Conservation (phyloP, 1,284 basidiomycete species). For the Heterobasidion occidentale region DNA sequence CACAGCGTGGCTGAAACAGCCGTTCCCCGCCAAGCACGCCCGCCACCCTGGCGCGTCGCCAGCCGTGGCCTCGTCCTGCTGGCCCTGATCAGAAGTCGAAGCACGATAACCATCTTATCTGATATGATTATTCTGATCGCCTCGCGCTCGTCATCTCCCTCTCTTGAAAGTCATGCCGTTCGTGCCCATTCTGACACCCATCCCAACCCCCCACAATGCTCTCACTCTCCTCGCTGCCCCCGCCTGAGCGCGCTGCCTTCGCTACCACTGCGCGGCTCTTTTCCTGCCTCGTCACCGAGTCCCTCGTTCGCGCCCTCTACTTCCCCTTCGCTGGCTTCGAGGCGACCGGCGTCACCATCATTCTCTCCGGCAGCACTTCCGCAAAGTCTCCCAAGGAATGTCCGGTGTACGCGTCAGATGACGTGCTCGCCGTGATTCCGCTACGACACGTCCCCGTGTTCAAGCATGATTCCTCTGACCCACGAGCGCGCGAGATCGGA, state of each 20-base stretch:
- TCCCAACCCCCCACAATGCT: background rate
- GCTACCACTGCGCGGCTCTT: conserved; percentile 36
- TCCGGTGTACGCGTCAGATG: conserved; percentile 10
- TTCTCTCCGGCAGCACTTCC: conserved; percentile 24
- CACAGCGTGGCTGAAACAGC: too few species aligned
- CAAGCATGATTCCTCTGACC: conserved; percentile 24
- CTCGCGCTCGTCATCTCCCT: too few species aligned
- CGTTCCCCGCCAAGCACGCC: too few species aligned
- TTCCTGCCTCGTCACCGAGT: conserved; percentile 46
- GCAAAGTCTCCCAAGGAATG: conserved; percentile 12
- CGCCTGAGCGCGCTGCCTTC: conserved; percentile 31
- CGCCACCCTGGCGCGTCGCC: background rate
- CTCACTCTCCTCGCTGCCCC: conserved; percentile 16
- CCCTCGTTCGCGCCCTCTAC: conserved; percentile 36
- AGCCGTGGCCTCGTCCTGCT: background rate
- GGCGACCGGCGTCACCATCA: conserved; percentile 28
- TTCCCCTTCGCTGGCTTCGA: conserved; percentile 23
- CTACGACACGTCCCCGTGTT: conserved; percentile 36
- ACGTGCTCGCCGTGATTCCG: conserved; percentile 35
- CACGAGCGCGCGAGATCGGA: conserved; percentile 22
- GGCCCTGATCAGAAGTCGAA: background rate
- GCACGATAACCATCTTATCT: background rate
- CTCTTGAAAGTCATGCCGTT: background rate
- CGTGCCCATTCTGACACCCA: background rate
- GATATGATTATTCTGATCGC: background rate